A percentile compares a stretch with the other conserved stretches of the same genome.
Conservation (phyloP, 352 stramenopile species). For the Pythium oligandrum region DNA sequence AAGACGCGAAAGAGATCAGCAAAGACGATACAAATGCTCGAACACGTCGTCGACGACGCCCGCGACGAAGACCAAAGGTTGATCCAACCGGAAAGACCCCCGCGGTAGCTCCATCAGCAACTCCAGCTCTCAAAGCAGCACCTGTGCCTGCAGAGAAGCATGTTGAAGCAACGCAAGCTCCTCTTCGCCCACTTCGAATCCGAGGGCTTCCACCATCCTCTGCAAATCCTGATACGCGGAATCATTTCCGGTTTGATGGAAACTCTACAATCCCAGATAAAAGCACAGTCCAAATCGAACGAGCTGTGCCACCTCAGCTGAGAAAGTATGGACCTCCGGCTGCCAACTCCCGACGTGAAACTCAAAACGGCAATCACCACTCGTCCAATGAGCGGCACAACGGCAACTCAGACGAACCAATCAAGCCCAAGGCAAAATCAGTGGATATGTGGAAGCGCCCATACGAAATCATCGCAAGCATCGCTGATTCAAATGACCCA, state of each 20-base stretch:
- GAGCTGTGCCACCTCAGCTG: conserved; percentile 22
- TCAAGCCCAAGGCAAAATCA: conserved; percentile 13
- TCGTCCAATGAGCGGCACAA: too few species aligned
- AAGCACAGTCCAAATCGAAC: not conserved
- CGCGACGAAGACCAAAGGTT: conserved; percentile 17
- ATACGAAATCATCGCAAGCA: conserved; percentile 69
- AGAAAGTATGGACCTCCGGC: conserved; percentile 53
- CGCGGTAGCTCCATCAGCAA: not conserved
- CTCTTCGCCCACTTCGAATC: conserved; percentile 20
- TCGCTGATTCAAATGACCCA: conserved; percentile 21
- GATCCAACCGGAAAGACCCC: not conserved
- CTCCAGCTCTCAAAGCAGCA: too few species aligned
- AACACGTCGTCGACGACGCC: conserved; percentile 15
- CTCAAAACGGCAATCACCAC: too few species aligned
- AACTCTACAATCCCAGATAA: not conserved
- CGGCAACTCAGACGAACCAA: too few species aligned
- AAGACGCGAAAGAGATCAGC: not conserved
- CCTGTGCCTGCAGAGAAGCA: too few species aligned
- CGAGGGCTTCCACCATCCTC: conserved; percentile 10
- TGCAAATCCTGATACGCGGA: not conserved
- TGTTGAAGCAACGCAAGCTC: not conserved
- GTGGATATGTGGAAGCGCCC: conserved; percentile 74
- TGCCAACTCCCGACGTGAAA: not conserved
- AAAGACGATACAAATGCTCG: not conserved
- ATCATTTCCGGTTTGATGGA: conserved; percentile 22